Evolutionary conservation across 148 eudicot species (phyloP).

Genomic region (Dysphania ambrosioides): DNA sequence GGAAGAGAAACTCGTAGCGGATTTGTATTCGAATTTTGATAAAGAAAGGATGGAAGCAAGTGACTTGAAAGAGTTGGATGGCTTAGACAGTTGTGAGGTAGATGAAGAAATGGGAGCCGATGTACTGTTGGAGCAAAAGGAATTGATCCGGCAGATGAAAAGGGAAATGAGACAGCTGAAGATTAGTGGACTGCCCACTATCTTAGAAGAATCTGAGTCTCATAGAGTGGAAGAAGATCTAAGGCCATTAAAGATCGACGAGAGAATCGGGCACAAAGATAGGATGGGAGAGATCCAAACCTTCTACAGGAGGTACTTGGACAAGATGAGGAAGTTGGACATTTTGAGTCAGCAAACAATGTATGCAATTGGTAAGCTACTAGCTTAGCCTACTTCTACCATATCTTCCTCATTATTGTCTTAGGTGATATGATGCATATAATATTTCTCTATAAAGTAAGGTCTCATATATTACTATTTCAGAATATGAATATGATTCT

Average conservation of each 20-base stretch:
- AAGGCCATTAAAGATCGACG: conserved; percentile 72
- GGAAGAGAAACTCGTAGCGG: not conserved
- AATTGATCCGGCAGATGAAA: conserved; percentile 66
- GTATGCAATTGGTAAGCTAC: conserved; percentile 80
- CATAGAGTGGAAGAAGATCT: conserved; percentile 62
- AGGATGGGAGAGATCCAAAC: conserved; percentile 63
- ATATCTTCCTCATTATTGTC: not conserved
- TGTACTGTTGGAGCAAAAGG: conserved; percentile 55
- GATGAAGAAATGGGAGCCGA: conserved; percentile 48
- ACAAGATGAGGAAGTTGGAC: conserved; percentile 82
- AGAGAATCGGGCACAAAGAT: conserved; percentile 63
- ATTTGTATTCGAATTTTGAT: conserved; percentile 16
- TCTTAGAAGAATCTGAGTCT: conserved; percentile 79
- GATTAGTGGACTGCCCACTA: conserved; percentile 65
- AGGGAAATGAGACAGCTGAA: conserved; percentile 59
- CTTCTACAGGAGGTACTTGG: conserved; percentile 68
- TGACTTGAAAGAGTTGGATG: conserved; percentile 8
- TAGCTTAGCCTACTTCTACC: too few species aligned
- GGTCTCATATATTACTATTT: not conserved
- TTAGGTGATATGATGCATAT: not conserved
- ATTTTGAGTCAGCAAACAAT: conserved; percentile 79
- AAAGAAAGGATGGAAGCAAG: conserved; percentile 1
- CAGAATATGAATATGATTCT: not conserved
- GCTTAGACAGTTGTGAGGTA: conserved; percentile 22
- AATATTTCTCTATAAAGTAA: not conserved